These are phyloP conservation scores for Rhodomyrtus psidioides DNA, from an alignment of 441 rosid species.

Conservation along the genomic window DNA sequence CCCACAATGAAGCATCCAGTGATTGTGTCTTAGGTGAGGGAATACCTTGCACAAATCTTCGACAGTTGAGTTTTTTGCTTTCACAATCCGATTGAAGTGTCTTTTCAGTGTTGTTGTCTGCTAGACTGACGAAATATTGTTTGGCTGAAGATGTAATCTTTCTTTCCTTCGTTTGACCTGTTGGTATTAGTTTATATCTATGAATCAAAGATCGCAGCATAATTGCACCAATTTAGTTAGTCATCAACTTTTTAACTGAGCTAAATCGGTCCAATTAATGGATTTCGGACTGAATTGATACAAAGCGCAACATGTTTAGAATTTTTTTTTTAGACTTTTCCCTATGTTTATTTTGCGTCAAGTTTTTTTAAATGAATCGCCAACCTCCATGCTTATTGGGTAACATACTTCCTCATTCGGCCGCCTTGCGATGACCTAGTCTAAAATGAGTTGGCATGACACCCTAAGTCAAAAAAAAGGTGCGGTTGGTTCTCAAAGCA, in stretches of 20 bases:
- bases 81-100: not conserved
- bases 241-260: too few species aligned
- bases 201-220: not conserved
- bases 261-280: too few species aligned
- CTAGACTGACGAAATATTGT: not conserved
- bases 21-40: conserved; percentile 52
- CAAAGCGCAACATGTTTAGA: too few species aligned
- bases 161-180: not conserved
- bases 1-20: conserved; percentile 33
- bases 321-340: too few species aligned
- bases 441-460: not conserved
- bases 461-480: not conserved
- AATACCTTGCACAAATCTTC: not conserved
- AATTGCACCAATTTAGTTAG: not conserved
- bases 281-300: too few species aligned
- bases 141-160: not conserved
- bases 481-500: not conserved
- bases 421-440: not conserved
- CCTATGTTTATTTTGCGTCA: fast-evolving
- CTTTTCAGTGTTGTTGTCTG: not conserved
- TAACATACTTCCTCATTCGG: not conserved
- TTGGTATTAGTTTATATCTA: not conserved
- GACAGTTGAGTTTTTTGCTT: not conserved
- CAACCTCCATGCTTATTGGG: not conserved
- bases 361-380: not conserved